Base-by-base conservation (phyloP, 2,329 filamentous ascomycete species). In the Samsoniella hepiali region DNA sequence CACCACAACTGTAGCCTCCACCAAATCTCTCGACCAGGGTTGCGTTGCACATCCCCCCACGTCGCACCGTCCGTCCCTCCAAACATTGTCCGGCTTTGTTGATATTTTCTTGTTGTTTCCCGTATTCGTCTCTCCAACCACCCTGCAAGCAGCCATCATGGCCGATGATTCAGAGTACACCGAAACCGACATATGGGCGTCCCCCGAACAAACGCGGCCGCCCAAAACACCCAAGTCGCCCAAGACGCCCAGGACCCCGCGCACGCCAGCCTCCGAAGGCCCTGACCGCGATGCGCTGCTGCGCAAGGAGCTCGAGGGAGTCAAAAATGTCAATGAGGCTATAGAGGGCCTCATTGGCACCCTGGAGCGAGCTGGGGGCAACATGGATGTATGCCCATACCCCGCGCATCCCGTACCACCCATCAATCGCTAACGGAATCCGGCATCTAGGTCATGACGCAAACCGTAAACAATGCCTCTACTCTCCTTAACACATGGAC, bases 401-500 rank as follows among this genome's bases (percentile, higher is more conserved):
- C 40, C 45, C 15, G 34, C 45, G 32, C 32, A 17, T 32, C 31
- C 15, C 22, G 38, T 32, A 11, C 32, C 29, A 10, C 44, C 47
- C 7, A 13, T 62, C 47, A 50, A n/a, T 51, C 61, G 29, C 42
- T 62, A 17, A 58, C 45, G 55, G 64, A 22, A 58, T 54, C 69
- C 64, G 34, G 62, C 27, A 45, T 45, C 55, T 54, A 69, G 90
- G 96, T 90, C 31, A 93, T 98, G 42, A 90, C 90, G 61, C 84
- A 85, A 66, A 97, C 95, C 3, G 93, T 98, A 49, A 84, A 85
- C 68, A 94, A 93, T 62, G 93, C 95, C 3, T 96, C 93, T 15
- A 91, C 90, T 1, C 84, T 99, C 15, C 87, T 99, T 38, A 93
- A 96, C 70, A 96, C 93, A 17, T 99, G 94, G 94, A 96, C 93